Evolutionary conservation across 139 green algal genomes (phyloP).

Genomic region (Haematococcus sp.): DNA sequence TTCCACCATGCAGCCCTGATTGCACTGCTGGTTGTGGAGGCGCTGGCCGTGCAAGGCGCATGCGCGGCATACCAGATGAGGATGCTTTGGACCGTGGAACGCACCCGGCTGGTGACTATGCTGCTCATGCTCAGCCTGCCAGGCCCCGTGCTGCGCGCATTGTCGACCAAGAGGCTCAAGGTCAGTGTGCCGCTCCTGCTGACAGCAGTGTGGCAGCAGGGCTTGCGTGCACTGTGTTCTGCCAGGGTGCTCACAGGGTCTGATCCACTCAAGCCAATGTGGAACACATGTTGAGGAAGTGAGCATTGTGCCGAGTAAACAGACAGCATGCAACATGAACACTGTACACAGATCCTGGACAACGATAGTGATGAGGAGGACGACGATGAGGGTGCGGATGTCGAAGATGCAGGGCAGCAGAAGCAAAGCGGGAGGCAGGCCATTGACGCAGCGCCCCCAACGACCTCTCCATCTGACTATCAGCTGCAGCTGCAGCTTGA

Average conservation of each 20-base stretch:
- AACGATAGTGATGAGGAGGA: slow-evolving; percentile 1
- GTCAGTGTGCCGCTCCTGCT: too few species aligned
- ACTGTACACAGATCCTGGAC: too few species aligned
- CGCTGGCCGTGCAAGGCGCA: slow-evolving; percentile 3
- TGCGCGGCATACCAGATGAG: slow-evolving; percentile 2
- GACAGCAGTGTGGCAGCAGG: too few species aligned
- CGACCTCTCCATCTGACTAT: too few species aligned
- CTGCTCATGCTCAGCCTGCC: slow-evolving; percentile 22
- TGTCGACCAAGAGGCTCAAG: slow-evolving; percentile 11
- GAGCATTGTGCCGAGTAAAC: too few species aligned
- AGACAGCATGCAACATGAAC: too few species aligned
- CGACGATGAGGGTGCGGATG: slow-evolving; percentile 11
- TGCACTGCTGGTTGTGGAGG: slow-evolving; percentile 16
- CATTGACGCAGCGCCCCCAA: too few species aligned
- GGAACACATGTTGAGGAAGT: too few species aligned
- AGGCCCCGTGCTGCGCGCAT: slow-evolving; percentile 6
- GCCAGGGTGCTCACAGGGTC: too few species aligned
- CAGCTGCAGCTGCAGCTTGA: too few species aligned
- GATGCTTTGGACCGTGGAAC: slow-evolving; percentile 13
- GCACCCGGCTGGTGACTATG: slow-evolving; percentile 3
- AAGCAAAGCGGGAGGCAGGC: background rate
- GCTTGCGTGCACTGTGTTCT: too few species aligned
- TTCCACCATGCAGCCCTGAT: background rate
- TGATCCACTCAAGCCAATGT: too few species aligned
- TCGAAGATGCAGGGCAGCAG: background rate